Evolutionary conservation across 768 basidiomycete species (phyloP).

Genomic region (Trametes coccinea): DNA sequence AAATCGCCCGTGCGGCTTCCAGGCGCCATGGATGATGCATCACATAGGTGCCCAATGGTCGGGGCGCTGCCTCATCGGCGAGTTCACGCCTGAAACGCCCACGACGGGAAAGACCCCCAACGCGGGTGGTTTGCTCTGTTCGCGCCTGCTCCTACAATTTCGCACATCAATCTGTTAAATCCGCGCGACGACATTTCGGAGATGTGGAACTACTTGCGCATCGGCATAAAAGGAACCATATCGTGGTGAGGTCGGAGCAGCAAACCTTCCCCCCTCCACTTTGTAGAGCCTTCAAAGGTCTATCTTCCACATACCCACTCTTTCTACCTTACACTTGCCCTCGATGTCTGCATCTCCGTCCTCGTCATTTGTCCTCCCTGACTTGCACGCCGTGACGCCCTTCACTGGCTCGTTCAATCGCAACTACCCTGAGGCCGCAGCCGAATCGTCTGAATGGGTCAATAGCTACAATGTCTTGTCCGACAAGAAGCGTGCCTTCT

Average conservation of each 20-base stretch:
- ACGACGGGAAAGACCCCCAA: not conserved
- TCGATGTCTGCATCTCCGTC: not conserved
- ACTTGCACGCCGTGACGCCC: constrained; percentile 49
- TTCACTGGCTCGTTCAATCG: constrained; percentile 55
- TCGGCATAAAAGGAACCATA: not conserved
- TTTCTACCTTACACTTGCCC: not conserved
- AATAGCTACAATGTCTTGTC: constrained; percentile 59
- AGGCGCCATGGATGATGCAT: not conserved
- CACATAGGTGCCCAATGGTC: not conserved
- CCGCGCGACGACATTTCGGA: not conserved
- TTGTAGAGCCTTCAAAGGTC: not conserved
- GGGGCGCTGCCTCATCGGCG: not conserved
- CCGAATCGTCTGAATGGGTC: constrained; percentile 62
- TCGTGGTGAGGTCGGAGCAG: not conserved
- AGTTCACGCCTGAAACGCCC: not conserved
- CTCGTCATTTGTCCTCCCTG: constrained; percentile 49
- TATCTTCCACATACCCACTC: not conserved
- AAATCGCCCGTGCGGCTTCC: not conserved
- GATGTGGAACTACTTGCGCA: not conserved
- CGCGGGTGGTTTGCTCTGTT: not conserved
- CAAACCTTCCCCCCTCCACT: not conserved
- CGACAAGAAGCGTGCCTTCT: constrained; percentile 63
- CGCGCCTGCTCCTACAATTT: not conserved
- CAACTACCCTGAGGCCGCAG: constrained; percentile 53
- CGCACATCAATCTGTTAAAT: not conserved